Conservation (phyloP, 805 yeast species). For the Candida odintsovae region DNA sequence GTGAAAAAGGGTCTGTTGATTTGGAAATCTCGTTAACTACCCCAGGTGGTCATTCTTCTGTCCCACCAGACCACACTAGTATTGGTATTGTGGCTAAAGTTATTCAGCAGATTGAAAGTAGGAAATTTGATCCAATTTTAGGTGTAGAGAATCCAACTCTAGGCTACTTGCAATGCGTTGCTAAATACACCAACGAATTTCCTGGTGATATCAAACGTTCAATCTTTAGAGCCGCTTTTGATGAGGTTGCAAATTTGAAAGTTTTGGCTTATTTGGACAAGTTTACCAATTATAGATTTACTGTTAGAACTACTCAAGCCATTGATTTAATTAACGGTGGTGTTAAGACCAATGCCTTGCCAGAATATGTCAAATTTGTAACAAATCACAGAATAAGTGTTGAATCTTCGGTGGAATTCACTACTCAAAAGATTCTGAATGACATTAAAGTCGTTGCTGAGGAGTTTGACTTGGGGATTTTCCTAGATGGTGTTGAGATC, state of each 20-base stretch:
- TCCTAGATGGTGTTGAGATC: slow-evolving; percentile 31
- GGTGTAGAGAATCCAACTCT: slow-evolving; percentile 49
- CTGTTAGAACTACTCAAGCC: slow-evolving; percentile 35
- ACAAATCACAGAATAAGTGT: slow-evolving; percentile 46
- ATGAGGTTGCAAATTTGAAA: slow-evolving; percentile 28
- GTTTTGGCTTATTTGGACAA: slow-evolving; percentile 31
- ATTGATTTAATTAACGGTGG: slow-evolving; percentile 30
- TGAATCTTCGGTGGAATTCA: slow-evolving; percentile 32
- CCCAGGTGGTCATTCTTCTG: slow-evolving; percentile 70
- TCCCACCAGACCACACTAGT: slow-evolving; percentile 68
- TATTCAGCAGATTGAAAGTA: slow-evolving; percentile 46
- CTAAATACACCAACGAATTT: slow-evolving; percentile 35
- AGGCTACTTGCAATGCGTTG: slow-evolving; percentile 53
- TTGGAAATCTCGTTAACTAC: slow-evolving; percentile 45
- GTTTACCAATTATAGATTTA: slow-evolving; percentile 39
- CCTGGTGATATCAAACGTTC: slow-evolving; percentile 19
- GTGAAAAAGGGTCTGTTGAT: slow-evolving; percentile 58
- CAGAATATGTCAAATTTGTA: slow-evolving; percentile 45
- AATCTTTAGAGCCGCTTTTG: slow-evolving; percentile 29
- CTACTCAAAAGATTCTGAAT: slow-evolving; percentile 26
- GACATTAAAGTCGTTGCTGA: slow-evolving; percentile 34
- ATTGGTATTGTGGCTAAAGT: slow-evolving; percentile 62
- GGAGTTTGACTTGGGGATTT: slow-evolving; percentile 28
- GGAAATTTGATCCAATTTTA: slow-evolving; percentile 43
- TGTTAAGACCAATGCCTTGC: slow-evolving; percentile 29